A percentile compares a stretch with the other conserved stretches of the same genome.
Evolutionary conservation across 139 green algal species (phyloP).

Genomic region (Micromonas pusilla): DNA sequence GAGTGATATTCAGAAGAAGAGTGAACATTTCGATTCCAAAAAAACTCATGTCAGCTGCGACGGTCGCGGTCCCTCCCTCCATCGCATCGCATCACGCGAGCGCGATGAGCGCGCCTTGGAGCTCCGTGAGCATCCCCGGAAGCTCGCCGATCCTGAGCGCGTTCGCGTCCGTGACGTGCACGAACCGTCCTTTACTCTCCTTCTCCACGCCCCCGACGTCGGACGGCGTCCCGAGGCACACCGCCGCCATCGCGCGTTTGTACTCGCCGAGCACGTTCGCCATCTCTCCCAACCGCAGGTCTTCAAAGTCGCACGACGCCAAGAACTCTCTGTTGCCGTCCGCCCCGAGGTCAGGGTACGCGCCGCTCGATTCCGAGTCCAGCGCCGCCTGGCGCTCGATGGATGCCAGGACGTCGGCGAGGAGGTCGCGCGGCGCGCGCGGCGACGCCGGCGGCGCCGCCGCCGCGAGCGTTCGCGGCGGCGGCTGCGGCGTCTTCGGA

Average conservation of each 20-base stretch:
- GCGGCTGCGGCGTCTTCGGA: too few species aligned
- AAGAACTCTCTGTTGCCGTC: background rate
- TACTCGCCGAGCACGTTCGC: background rate
- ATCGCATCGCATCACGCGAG: background rate
- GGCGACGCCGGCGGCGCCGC: background rate
- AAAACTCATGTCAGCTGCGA: background rate
- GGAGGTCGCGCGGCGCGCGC: background rate
- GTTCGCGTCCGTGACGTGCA: background rate
- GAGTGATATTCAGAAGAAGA: too few species aligned
- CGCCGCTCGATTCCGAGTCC: too few species aligned
- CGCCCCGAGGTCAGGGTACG: background rate
- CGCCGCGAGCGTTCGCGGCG: too few species aligned
- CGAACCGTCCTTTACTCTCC: background rate
- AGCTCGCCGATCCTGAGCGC: background rate
- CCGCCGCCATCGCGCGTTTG: background rate
- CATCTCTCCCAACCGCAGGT: background rate
- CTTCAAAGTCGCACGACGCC: constrained; percentile 2
- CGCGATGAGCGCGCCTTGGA: constrained; percentile 7
- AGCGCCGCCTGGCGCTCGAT: too few species aligned
- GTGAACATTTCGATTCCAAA: too few species aligned
- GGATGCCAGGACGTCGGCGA: too few species aligned
- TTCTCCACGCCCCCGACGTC: background rate
- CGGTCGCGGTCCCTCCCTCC: background rate
- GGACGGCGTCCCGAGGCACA: background rate
- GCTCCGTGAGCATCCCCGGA: background rate